Percentiles rank a stretch among this genome's conserved stretches.
Evolutionary conservation across 2,329 filamentous ascomycete species (phyloP).

Genomic region (Pestalotiopsis sp.): DNA sequence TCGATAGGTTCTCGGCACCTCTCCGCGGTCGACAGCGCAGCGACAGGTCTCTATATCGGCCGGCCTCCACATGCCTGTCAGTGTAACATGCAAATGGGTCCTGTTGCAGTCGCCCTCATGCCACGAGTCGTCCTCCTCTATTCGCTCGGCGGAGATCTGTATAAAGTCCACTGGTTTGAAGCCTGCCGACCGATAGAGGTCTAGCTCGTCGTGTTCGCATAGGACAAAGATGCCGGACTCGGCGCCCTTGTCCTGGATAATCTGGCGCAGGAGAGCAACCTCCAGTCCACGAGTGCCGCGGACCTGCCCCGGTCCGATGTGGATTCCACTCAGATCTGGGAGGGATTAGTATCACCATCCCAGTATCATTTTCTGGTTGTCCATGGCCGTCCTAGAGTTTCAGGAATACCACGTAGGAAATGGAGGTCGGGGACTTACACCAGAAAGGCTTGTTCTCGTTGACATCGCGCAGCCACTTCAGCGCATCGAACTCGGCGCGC

Average conservation of each 20-base stretch:
- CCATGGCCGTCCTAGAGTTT: background rate
- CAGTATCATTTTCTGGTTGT: too few relatives aligned
- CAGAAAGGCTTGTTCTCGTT: background rate
- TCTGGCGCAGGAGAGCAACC: background rate
- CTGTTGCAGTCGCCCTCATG: background rate
- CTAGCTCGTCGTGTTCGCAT: background rate
- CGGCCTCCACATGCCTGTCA: background rate
- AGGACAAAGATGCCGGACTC: background rate
- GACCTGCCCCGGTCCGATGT: background rate
- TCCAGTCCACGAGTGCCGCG: background rate
- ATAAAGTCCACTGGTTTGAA: background rate
- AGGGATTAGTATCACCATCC: background rate
- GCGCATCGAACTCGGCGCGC: background rate
- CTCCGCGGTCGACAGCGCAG: background rate
- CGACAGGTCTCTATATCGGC: background rate
- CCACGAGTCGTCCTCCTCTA: background rate
- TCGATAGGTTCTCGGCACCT: background rate
- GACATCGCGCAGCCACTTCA: background rate
- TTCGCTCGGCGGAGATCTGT: background rate
- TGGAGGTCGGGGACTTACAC: background rate
- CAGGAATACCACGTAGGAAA: background rate
- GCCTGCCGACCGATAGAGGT: background rate
- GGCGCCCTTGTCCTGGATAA: background rate
- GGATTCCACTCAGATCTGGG: background rate
- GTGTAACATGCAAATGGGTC: background rate